Conservation (phyloP, 164 flowering plant genomes). For the Dillenia turbinata region DNA sequence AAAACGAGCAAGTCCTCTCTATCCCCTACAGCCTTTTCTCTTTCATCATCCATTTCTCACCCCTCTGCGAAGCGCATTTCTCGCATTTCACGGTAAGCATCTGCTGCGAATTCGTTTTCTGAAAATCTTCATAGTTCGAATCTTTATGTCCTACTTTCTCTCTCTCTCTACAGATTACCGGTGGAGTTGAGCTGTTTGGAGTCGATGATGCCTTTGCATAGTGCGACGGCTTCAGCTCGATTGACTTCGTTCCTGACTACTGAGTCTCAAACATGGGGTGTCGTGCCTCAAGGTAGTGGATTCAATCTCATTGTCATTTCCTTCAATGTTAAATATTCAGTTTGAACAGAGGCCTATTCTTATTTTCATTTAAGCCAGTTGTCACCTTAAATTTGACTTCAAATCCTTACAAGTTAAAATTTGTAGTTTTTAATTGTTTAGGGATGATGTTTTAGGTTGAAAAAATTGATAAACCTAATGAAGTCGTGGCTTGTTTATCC, state of each 20-base stretch:
- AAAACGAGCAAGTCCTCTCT: constrained; percentile 11
- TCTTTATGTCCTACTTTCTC: background rate
- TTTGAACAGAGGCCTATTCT: background rate
- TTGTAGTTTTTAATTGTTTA: background rate
- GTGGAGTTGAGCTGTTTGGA: constrained; percentile 10
- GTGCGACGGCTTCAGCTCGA: constrained; percentile 17
- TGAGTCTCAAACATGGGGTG: constrained; percentile 17
- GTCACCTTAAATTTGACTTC: background rate
- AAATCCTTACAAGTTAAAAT: background rate
- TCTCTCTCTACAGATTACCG: constrained; percentile 1
- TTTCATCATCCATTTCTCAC: constrained; percentile 11
- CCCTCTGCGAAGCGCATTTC: constrained; percentile 22
- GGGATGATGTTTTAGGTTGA: background rate
- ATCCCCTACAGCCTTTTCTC: background rate
- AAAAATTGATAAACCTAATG: too few relatives aligned
- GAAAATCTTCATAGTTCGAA: background rate
- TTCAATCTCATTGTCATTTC: background rate
- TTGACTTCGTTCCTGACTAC: constrained; percentile 8
- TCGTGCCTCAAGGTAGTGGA: constrained; percentile 21
- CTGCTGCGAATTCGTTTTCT: background rate
- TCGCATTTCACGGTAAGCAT: constrained; percentile 30
- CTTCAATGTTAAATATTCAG: background rate
- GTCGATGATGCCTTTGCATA: constrained; percentile 12
- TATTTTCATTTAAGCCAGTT: background rate
- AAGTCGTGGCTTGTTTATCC: too few relatives aligned